These are phyloP conservation scores for Geranium rotundifolium DNA, from an alignment of 345 rosid genomes.

Conservation along the genomic window DNA sequence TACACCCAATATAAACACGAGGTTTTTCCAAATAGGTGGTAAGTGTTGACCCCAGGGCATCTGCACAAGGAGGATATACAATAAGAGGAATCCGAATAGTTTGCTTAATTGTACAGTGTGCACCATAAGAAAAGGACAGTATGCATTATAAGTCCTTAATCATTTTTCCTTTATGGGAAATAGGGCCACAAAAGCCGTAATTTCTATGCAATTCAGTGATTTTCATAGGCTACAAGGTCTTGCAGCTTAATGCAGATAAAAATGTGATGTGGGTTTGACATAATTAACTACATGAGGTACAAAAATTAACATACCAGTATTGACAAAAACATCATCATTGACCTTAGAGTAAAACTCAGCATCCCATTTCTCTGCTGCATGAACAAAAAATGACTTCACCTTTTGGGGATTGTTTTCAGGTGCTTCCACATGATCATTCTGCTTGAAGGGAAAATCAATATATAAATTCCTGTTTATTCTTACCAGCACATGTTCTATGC, in stretches of 20 bases:
- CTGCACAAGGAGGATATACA: neutral
- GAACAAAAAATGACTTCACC: slow-evolving; percentile 23
- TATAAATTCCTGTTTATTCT: slow-evolving; percentile 2
- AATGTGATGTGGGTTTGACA: neutral
- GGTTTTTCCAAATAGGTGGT: slow-evolving; percentile 30
- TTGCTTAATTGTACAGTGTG: neutral
- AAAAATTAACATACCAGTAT: slow-evolving; percentile 27
- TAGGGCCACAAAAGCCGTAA: too few relatives aligned
- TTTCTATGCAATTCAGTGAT: too few relatives aligned
- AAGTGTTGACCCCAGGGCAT: slow-evolving; percentile 28
- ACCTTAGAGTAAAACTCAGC: slow-evolving; percentile 41
- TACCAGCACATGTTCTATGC: neutral
- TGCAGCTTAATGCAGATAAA: neutral
- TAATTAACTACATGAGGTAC: neutral
- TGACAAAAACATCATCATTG: slow-evolving; percentile 34
- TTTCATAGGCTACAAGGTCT: neutral
- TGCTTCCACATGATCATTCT: slow-evolving; percentile 32
- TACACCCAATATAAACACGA: slow-evolving; percentile 71
- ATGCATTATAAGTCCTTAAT: neutral
- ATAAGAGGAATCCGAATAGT: neutral
- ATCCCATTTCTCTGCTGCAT: slow-evolving; percentile 36
- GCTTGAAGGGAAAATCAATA: slow-evolving; percentile 2
- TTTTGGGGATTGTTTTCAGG: slow-evolving; percentile 27
- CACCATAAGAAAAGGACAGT: neutral
- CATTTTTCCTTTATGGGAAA: too few relatives aligned